Conservation (phyloP, 306 rosid genomes). For the Begonia masoniana region DNA sequence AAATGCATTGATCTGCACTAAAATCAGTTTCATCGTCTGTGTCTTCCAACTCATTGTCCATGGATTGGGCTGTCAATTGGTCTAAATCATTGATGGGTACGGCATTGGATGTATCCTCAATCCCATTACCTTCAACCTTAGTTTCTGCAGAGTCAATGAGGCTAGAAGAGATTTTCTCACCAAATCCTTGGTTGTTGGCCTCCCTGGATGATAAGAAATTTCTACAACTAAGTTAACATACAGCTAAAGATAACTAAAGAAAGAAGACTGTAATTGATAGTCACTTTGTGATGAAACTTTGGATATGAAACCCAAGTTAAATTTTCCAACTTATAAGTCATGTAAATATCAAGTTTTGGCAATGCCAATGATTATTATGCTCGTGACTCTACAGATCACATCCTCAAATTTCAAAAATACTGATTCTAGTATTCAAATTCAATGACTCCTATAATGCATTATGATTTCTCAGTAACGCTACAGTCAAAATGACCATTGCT, state of each 20-base stretch:
- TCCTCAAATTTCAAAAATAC: no score
- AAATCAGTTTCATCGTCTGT: constrained; percentile 47
- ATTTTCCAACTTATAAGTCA: no score
- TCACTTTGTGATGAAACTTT: no score
- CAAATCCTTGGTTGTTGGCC: constrained; percentile 1
- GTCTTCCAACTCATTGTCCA: constrained; percentile 46
- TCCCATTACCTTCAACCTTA: constrained; percentile 18
- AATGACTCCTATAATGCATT: neutral
- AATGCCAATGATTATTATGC: no score
- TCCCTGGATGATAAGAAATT: constrained; percentile 14
- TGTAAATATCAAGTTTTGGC: no score
- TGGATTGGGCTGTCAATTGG: constrained; percentile 10
- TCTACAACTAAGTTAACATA: no score
- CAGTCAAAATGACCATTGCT: neutral
- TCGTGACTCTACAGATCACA: no score
- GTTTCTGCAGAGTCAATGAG: constrained; percentile 10
- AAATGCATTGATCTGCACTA: constrained; percentile 19
- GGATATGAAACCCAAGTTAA: no score
- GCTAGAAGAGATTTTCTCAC: constrained; percentile 1
- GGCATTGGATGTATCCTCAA: constrained; percentile 11
- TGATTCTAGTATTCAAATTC: no score
- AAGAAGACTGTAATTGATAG: no score
- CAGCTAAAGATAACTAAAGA: no score
- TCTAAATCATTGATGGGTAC: constrained; percentile 14
- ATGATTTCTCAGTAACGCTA: neutral